Evolutionary conservation across 2,329 filamentous ascomycete genomes (phyloP), one percentile per base, ranked within the genome.

Genomic region (Claviceps spartinae): DNA sequence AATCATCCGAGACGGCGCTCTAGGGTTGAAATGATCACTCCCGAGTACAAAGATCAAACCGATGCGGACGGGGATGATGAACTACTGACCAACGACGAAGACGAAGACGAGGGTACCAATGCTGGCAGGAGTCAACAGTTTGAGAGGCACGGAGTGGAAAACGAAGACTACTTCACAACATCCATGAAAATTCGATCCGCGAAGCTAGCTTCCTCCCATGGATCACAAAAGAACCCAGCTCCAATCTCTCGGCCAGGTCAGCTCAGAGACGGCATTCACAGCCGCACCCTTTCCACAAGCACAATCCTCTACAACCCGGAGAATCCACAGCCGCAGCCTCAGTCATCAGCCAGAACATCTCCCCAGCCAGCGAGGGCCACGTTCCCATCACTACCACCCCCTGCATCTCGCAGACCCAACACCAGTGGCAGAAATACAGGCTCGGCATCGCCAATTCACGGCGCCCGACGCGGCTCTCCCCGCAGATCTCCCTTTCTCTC

Each of bases 21-120:
- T 69, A 75, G 66, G 14, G 42, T 62, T n/a, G 53, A 59, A 4
- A 55, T 58, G 34, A 56, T 66, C 42, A 55, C 59, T 22, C 57
- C 71, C 65, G 61, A 71, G 24, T 69, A 73, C 49, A 76, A 76
- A 57, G 75, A 78, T 45, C 82, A 89, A 53, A 89, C 86, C 0
- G 88, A 93, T 61, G 87, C 83, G 6, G 88, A 95, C 62, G 88
- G 88, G 0, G 90, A 96, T 60, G 90, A 95, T 60, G 90, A 96
- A 65, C 72, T 90, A n/a, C 77, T 86, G 13, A 90, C 86, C 3
- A 86, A 89, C 52, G 86, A 88, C 52, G 85, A 90, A 52, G 81
- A 82, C 36, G 77, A 83, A 43, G 75, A 81, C 48, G 71, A 74
- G 16, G 67, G 62, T 14, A 70, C 71, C 57, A 69, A 76, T 58